Evolutionary conservation across 768 basidiomycete species (phyloP).

Genomic region (Mycena venus): DNA sequence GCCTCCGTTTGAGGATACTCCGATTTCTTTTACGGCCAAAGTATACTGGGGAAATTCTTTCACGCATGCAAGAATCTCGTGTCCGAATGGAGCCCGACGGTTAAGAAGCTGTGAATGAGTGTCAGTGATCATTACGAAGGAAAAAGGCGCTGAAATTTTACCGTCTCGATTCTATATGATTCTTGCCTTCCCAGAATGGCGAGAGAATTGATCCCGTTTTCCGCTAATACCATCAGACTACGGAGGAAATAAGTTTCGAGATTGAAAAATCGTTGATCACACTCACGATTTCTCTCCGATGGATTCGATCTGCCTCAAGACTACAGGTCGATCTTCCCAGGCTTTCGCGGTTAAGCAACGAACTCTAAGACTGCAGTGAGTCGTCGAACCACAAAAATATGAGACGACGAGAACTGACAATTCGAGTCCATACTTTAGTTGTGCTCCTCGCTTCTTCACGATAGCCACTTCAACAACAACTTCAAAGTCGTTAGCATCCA

Average conservation of each 20-base stretch:
- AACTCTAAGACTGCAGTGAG: conserved; percentile 56
- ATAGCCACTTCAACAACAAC: conserved; percentile 86
- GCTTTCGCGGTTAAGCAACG: conserved; percentile 87
- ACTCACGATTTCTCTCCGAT: conserved; percentile 93
- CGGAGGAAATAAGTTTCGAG: neutral
- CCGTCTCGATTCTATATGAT: conserved; percentile 74
- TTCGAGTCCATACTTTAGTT: conserved; percentile 82
- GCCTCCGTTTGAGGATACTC: conserved; percentile 58
- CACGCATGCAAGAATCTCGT: conserved; percentile 71
- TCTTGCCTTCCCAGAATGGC: conserved; percentile 66
- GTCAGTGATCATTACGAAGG: conserved; percentile 13
- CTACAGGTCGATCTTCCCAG: conserved; percentile 91
- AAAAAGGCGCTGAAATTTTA: conserved; percentile 41
- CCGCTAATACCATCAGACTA: conserved; percentile 67
- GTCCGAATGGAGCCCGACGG: conserved; percentile 81
- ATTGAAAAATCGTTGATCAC: neutral
- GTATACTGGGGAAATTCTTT: conserved; percentile 77
- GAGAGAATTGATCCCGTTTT: conserved; percentile 79
- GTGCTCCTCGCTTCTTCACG: conserved; percentile 72
- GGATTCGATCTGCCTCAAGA: conserved; percentile 89
- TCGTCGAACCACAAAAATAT: neutral
- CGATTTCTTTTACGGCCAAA: conserved; percentile 64
- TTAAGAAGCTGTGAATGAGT: conserved; percentile 71
- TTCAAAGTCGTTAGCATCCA: conserved; percentile 44
- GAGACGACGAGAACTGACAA: conserved; percentile 60